phyloP scores from a whole-genome alignment of 106 monocot species.

The Gastrodia elata region DNA sequence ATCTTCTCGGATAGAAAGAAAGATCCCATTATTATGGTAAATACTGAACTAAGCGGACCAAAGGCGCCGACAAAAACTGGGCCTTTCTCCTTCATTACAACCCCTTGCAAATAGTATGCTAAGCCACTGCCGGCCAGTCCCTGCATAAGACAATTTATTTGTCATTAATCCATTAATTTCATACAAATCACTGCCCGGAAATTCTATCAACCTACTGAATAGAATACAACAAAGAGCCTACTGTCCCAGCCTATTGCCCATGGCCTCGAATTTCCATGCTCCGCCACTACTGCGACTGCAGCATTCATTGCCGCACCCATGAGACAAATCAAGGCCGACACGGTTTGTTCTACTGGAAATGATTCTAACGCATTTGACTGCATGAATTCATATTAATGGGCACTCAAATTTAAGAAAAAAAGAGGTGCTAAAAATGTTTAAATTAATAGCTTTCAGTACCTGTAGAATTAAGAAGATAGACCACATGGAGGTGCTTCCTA shows the following conservation, averaged over 20 bases:
- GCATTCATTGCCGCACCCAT: conserved; percentile 11
- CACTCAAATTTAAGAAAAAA: background rate
- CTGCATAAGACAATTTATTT: background rate
- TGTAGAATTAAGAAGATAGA: conserved; percentile 59
- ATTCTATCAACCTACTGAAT: conserved; percentile 3
- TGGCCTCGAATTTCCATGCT: background rate
- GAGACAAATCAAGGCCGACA: conserved; percentile 13
- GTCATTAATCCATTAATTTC: too few relatives aligned
- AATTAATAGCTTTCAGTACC: conserved; percentile 8
- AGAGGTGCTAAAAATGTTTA: too few relatives aligned
- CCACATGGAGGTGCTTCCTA: conserved; percentile 42
- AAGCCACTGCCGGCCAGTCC: background rate
- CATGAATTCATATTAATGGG: background rate
- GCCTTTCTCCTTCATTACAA: background rate
- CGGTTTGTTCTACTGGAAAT: conserved; percentile 15
- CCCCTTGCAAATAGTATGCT: background rate
- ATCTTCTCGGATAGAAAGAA: background rate
- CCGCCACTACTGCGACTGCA: conserved; percentile 9
- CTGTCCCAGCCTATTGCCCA: conserved; percentile 20
- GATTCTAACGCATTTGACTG: conserved; percentile 15
- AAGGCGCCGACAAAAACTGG: conserved; percentile 7
- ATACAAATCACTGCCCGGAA: background rate
- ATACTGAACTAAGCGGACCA: background rate
- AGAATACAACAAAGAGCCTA: conserved; percentile 6
- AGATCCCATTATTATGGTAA: background rate